These are phyloP conservation scores for Candida fluviatilis DNA, from an alignment of 805 yeast species.

Conservation along the genomic window DNA sequence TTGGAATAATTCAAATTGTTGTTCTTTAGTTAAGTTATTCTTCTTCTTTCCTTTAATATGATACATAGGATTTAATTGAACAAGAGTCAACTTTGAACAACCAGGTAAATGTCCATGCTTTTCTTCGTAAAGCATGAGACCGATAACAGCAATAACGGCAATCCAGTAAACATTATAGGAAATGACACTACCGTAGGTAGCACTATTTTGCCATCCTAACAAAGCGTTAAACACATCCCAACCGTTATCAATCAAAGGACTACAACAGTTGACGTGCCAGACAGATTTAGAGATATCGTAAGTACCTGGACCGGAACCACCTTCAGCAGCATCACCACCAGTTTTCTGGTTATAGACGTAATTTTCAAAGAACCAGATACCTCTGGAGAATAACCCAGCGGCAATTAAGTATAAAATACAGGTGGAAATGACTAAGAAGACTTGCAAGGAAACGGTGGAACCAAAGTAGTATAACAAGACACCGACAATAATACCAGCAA, in stretches of 20 bases:
- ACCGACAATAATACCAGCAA: conserved; percentile 73
- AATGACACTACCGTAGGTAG: conserved; percentile 83
- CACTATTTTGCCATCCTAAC: conserved; percentile 94
- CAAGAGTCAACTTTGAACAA: conserved; percentile 33
- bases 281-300: conserved; percentile 75
- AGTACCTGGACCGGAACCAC: conserved; percentile 89
- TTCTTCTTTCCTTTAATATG: conserved; percentile 31
- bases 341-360: conserved; percentile 56
- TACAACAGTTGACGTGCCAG: conserved; percentile 96
- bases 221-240: conserved; percentile 94
- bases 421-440: conserved; percentile 80
- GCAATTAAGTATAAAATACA: conserved; percentile 80
- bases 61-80: conserved; percentile 32
- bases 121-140: conserved; percentile 73
- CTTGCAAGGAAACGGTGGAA: conserved; percentile 68
- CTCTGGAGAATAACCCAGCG: conserved; percentile 89
- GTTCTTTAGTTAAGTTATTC: conserved; percentile 47
- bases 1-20: conserved; percentile 50
- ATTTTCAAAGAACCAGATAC: conserved; percentile 80
- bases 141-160: conserved; percentile 48
- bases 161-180: conserved; percentile 88
- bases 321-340: conserved; percentile 92
- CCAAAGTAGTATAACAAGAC: conserved; percentile 71
- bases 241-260: conserved; percentile 83
- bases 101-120: conserved; percentile 73